Conservation (phyloP, 345 rosid species). For the Bruguiera gymnorhiza region DNA sequence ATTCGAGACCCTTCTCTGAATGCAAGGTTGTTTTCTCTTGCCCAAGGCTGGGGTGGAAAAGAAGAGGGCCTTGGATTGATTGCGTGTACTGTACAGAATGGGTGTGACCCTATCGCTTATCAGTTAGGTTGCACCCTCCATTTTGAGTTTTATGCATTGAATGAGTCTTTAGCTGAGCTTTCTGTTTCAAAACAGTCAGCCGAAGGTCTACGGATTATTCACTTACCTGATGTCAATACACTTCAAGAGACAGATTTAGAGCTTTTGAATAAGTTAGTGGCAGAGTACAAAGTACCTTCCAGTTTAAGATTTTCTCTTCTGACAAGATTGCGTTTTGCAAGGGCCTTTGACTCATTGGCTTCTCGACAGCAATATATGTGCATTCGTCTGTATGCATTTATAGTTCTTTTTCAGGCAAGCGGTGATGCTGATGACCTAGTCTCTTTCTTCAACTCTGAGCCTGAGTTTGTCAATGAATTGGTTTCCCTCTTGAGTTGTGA, state of each 20-base stretch:
- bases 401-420: conserved; percentile 84
- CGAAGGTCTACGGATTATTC: conserved; percentile 72
- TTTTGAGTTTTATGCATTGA: conserved; percentile 82
- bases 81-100: conserved; percentile 61
- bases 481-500: conserved; percentile 75
- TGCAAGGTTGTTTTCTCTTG: conserved; percentile 81
- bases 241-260: conserved; percentile 67
- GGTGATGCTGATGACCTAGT: conserved; percentile 70
- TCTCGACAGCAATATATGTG: conserved; percentile 83
- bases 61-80: conserved; percentile 95
- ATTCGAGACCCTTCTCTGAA: conserved; percentile 73
- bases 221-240: conserved; percentile 50
- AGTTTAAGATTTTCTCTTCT: conserved; percentile 75
- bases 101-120: conserved; percentile 63
- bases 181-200: conserved; percentile 39
- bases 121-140: conserved; percentile 89
- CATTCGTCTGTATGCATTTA: conserved; percentile 91
- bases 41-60: conserved; percentile 99
- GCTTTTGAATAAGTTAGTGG: conserved; percentile 68
- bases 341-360: conserved; percentile 75
- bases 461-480: conserved; percentile 88
- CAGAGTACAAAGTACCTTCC: conserved; percentile 67
- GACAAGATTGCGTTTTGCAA: conserved; percentile 85
- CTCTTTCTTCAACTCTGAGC: conserved; percentile 87
- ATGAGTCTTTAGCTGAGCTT: conserved; percentile 34